phyloP scores from a whole-genome alignment of 2,329 filamentous ascomycete genomes.

The Rasamsonia emersonii region DNA sequence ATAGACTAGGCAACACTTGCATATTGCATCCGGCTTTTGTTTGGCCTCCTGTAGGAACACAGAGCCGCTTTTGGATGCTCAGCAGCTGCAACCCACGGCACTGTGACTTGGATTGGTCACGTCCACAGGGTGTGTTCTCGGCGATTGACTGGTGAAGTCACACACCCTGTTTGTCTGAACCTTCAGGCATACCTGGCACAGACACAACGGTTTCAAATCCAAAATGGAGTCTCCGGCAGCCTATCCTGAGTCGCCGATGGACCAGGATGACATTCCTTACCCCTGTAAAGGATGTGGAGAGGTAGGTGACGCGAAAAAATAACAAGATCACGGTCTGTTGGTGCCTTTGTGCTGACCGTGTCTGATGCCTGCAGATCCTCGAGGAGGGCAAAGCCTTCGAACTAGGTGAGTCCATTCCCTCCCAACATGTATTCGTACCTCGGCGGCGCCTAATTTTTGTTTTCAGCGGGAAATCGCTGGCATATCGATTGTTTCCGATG shows the following conservation, averaged over 20 bases:
- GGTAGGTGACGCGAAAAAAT: constrained; percentile 43
- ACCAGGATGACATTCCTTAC: constrained; percentile 69
- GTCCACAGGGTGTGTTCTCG: too few relatives aligned
- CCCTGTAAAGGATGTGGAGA: constrained; percentile 91
- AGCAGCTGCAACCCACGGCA: too few relatives aligned
- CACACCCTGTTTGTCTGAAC: too few relatives aligned
- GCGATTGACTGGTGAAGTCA: too few relatives aligned
- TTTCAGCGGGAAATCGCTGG: constrained; percentile 84
- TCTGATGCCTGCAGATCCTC: constrained; percentile 58
- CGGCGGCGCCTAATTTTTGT: constrained; percentile 23
- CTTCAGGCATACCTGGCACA: too few relatives aligned
- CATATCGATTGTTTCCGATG: constrained; percentile 98
- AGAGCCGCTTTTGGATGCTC: too few relatives aligned
- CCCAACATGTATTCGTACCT: too few relatives aligned
- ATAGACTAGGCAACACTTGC: too few relatives aligned
- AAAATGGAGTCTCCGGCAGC: constrained; percentile 46
- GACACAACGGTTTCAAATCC: neutral
- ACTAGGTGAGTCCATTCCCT: constrained; percentile 58
- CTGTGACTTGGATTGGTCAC: too few relatives aligned
- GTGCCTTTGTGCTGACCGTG: constrained; percentile 4
- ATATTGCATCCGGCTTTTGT: too few relatives aligned
- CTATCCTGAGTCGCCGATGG: constrained; percentile 55
- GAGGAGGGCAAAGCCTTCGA: constrained; percentile 99
- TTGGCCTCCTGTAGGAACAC: too few relatives aligned
- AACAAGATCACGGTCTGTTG: too few relatives aligned